Evolutionary conservation across 306 rosid species (phyloP), one percentile per base, ranked within the genome.

Genomic region (Quillaja saponaria): DNA sequence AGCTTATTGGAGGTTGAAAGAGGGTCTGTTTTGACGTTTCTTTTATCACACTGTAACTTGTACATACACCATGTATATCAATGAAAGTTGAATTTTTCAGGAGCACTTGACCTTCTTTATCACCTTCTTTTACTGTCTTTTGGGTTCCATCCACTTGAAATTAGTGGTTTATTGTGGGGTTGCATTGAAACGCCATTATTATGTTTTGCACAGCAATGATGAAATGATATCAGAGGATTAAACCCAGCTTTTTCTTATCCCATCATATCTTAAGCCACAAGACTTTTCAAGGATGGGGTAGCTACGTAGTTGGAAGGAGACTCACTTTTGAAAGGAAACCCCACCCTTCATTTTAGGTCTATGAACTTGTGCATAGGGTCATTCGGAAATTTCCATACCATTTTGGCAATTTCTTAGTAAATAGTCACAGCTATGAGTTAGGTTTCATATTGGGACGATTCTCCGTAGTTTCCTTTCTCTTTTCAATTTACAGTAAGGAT

Each of bases 31-130:
- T 81, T 67, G 52, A 53, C 71, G 88, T 75, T 80, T 70, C 64
- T 61, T 77, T 73, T 51, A 64, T 75, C 77, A 75, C 84, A 75
- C 76, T 76, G 81, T 71, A 88, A 88, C 85, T 58, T 85, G 96
- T 88, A 88, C 40, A 85, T 85, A 88, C 72, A 68, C 70, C 81
- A 50, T 79, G 85, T 83, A 80, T 38, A 85, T 81, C 85, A 88
- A 79, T 79, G 86, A 78, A 74, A 81, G 72, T 66, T 58, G 57
- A 80, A 21, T 49, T 64, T 46, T 79, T 65, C 75, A 54, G 19
- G 57, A 21, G 11, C 34, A 28, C 34, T 34, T 50, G 10, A 39
- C 31, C 41, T 16, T 25, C 8, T 21, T 21, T 38, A 37, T n/a
- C 20, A 16, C 17, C 10, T 7, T 7, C 51, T n/a, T n/a, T n/a